Base-by-base conservation (phyloP, 371 early-diverging fungal species). In the Dinochytrium kinnereticum region DNA sequence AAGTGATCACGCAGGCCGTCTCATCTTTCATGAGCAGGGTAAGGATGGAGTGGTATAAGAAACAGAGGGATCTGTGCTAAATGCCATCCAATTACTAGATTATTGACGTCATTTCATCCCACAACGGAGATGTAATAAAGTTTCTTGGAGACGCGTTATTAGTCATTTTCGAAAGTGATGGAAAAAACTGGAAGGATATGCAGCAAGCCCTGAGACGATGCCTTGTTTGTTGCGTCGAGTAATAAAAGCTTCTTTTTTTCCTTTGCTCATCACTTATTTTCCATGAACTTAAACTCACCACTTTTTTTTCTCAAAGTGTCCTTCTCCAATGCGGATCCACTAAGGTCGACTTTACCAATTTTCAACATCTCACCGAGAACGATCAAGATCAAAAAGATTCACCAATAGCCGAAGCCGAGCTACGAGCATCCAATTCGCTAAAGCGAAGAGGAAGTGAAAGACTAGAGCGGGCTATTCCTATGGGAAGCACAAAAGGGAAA, bases 101-200 rank as follows among this genome's bases (percentile, higher is more conserved):
- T 36, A 76, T 76, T 31, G 77, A 76, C 44, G 70, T 73, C 10
- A 73, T 76, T 7, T 73, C 73, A 1, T 69, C 64, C n/a, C 66
- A 76, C 44, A 69, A 68, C 15, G 77, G 77, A n/a, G 77, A 76
- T 53, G 73, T 76, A 28, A 73, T 76, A 49, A 76, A 76, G 66
- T 76, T 76, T 38, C 61, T 72, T 10, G 77, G 77, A 7, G 77
- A 76, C 53, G 77, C 77, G 55, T 44, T 76, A 19, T 33, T 76
- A 38, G 69, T 76, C 24, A 59, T 66, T 1, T 76, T 76, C 50
- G 72, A 76, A 33, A 66, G 66, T 28, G 66, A 66, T 21, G 66
- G 66, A 10, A 66, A 66, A 33, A 66, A 66, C 44, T 66, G 66
- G 66, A 66, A 66, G 26, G 66, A 66, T 66, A 66, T 66, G 66